Evolutionary conservation across 306 rosid genomes (phyloP), one percentile per base, ranked within the genome.

Genomic region (Macrotyloma uniflorum): DNA sequence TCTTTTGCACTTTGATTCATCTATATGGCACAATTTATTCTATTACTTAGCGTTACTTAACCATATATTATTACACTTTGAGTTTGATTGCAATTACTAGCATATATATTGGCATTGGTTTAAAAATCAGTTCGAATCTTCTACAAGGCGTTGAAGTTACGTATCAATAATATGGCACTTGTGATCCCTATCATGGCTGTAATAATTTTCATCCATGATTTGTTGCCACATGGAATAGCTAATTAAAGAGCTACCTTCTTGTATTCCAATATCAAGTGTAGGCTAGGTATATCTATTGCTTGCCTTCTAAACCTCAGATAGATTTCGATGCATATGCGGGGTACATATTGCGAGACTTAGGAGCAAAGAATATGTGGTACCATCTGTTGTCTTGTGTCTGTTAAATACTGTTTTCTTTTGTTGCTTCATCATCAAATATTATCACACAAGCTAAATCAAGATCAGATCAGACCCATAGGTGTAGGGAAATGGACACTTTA

Each of bases 261-360:
- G 3, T 35, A 57, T 47, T 58, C 53, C 72, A 86, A 79, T 59
- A 58, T 62, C 38, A 77, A 40, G 32, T 33, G 54, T 64, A 65
- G 70, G 51, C 54, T 71, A 35, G 9, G 24, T 63, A 49, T 54
- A 77, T 47, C 54, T 64, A 49, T 86, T 83, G 67, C 91, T 91
- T 91, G 88, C 88, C 96, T 87, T 89, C 75, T 83, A 91, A 87
- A 79, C 66, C 71, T 78, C 22, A 67, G 69, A 68, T 58, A 62
- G 73, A 62, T 70, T 33, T 67, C 16, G 61, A 62, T 45, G 66
- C 53, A 68, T 76, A 32, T 36, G 46, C 40, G 55, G 80, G 80
- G 30, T 6, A 72, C 57, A 50, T 51, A 59, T 87, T 79, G 79
- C 85, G 77, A 84, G 83, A 66, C 96, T 87, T 91, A 46, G 84